These are phyloP conservation scores for Croton setiger DNA, from an alignment of 441 rosid genomes.

Conservation along the genomic window DNA sequence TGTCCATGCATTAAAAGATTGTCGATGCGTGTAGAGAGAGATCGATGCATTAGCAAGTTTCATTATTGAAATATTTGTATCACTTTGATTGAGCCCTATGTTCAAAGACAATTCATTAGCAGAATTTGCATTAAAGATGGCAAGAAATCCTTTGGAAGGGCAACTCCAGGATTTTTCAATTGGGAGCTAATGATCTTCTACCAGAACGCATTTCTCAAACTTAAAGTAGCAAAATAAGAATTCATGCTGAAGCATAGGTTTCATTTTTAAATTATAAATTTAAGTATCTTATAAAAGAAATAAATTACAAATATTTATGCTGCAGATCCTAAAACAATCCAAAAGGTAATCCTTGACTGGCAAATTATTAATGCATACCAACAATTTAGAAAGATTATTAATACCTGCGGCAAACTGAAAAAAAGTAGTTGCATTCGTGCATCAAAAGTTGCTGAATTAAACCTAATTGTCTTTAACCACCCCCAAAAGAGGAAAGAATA, in stretches of 20 bases:
- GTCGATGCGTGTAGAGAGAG: too few relatives aligned
- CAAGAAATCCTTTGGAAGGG: not conserved
- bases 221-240: not conserved
- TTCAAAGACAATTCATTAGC: not conserved
- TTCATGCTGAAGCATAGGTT: not conserved
- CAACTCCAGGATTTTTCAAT: conserved; percentile 1
- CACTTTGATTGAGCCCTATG: not conserved
- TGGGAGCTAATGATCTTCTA: not conserved
- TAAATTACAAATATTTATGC: not conserved
- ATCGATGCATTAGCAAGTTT: not conserved
- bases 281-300: not conserved
- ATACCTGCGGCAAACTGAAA: not conserved
- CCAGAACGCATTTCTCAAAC: not conserved
- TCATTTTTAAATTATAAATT: not conserved
- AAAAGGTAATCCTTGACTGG: not conserved
- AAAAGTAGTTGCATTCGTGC: not conserved
- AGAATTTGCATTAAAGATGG: not conserved
- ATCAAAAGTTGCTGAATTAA: not conserved
- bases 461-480: not conserved
- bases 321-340: not conserved
- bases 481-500: not conserved
- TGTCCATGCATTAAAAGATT: too few relatives aligned
- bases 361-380: not conserved
- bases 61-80: not conserved
- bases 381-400: not conserved